Evolutionary conservation across 2,329 filamentous ascomycete genomes (phyloP).

Genomic region (Xylaria hypoxylon): DNA sequence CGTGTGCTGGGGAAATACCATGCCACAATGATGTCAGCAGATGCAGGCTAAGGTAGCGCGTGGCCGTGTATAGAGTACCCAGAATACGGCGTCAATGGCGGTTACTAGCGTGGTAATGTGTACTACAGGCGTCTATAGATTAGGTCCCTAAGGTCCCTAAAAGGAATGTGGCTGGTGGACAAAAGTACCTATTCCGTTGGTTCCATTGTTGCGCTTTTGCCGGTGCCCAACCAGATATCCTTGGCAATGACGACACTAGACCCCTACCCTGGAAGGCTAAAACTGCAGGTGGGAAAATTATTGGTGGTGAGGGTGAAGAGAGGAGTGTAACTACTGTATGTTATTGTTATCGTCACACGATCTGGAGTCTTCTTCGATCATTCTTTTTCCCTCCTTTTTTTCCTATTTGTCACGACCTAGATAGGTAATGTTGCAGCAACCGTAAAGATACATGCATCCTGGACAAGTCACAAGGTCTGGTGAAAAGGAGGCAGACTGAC

Average conservation of each 20-base stretch:
- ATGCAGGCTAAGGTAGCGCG: conserved; percentile 9
- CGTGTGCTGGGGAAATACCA: background rate
- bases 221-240: conserved; percentile 22
- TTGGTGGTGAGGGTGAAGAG: background rate
- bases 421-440: background rate
- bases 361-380: background rate
- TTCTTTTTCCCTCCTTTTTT: too few species aligned
- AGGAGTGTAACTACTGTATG: background rate
- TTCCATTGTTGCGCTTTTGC: conserved; percentile 1
- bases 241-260: conserved; percentile 17
- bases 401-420: conserved; percentile 15
- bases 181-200: background rate
- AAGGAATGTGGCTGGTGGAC: conserved; percentile 7
- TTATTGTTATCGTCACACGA: background rate
- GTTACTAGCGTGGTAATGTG: too few species aligned
- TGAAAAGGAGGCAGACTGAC: background rate
- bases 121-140: too few species aligned
- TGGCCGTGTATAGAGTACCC: background rate
- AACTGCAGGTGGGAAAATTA: too few species aligned
- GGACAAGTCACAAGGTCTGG: conserved; percentile 9
- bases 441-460: background rate
- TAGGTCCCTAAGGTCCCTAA: too few species aligned
- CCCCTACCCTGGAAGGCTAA: conserved; percentile 1
- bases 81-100: too few species aligned
- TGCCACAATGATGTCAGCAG: conserved; percentile 32